These are phyloP conservation scores for Protomyces inundatus DNA, from an alignment of 1,139 yeast genomes.

Conservation along the genomic window DNA sequence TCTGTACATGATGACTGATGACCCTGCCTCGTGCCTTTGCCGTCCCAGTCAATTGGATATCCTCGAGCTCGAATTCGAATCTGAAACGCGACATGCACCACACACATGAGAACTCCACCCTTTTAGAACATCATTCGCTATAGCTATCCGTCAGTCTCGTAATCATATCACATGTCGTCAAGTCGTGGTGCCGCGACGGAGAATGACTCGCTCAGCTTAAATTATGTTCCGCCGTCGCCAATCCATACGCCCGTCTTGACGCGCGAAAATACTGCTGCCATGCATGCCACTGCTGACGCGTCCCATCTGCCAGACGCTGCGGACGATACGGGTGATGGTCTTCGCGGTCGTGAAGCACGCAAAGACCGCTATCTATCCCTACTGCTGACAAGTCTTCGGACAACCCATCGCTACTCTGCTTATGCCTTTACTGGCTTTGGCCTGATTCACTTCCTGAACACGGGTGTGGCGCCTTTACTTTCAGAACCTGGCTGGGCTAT, in stretches of 20 bases:
- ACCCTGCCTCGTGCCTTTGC: no score
- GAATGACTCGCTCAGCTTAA: background rate
- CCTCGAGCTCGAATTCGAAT: no score
- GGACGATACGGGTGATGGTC: background rate
- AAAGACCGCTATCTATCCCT: background rate
- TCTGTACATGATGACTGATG: no score
- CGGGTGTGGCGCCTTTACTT: constrained; percentile 21
- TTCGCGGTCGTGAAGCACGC: background rate
- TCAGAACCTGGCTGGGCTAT: background rate
- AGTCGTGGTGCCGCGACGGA: background rate
- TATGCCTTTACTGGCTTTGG: constrained; percentile 18
- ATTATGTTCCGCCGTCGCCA: background rate
- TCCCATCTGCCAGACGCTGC: no score
- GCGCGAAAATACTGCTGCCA: background rate
- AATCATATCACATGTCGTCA: background rate
- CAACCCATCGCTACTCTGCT: constrained; percentile 20
- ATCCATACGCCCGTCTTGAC: background rate
- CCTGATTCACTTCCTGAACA: constrained; percentile 16
- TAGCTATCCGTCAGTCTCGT: no score
- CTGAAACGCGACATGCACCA: no score
- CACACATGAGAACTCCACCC: no score
- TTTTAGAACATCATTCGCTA: no score
- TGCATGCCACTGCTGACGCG: no score
- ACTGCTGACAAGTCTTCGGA: constrained; percentile 2
- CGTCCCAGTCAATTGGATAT: no score